Conservation (phyloP, 345 rosid species). For the Angophora floribunda region DNA sequence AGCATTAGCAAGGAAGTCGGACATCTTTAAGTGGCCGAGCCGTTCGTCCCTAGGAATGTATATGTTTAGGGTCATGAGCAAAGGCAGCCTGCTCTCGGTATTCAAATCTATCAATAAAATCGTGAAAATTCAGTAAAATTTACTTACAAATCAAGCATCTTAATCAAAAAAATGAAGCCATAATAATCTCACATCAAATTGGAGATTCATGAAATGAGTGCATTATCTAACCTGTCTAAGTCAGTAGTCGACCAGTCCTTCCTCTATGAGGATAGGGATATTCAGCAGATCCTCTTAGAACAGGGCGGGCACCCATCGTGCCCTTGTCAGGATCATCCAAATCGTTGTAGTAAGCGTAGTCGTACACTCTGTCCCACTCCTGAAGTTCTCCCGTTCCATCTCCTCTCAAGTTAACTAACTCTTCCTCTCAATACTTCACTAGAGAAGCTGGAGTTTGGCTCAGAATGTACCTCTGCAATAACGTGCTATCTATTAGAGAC, state of each 20-base stretch:
- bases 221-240: slow-evolving; percentile 9
- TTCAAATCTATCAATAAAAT: neutral
- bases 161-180: neutral
- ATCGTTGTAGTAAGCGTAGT: slow-evolving; percentile 34
- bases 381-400: slow-evolving; percentile 20
- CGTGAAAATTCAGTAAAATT: neutral
- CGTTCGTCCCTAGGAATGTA: slow-evolving; percentile 36
- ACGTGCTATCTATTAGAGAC: neutral
- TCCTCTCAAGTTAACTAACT: slow-evolving; percentile 24
- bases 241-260: slow-evolving; percentile 26
- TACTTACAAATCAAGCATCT: neutral
- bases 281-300: slow-evolving; percentile 32
- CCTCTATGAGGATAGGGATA: slow-evolving; percentile 40
- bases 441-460: slow-evolving; percentile 24
- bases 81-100: slow-evolving; percentile 5
- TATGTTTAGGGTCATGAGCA: slow-evolving; percentile 15
- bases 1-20: slow-evolving; percentile 24
- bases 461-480: slow-evolving; percentile 15
- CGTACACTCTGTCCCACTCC: slow-evolving; percentile 37
- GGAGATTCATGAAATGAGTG: neutral
- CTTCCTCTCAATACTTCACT: slow-evolving; percentile 25
- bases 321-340: slow-evolving; percentile 32
- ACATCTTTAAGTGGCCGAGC: slow-evolving; percentile 32
- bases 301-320: slow-evolving; percentile 13
- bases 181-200: neutral